Evolutionary conservation across 139 green algal species (phyloP).

Genomic region (Limnomonas spitsbergensis): DNA sequence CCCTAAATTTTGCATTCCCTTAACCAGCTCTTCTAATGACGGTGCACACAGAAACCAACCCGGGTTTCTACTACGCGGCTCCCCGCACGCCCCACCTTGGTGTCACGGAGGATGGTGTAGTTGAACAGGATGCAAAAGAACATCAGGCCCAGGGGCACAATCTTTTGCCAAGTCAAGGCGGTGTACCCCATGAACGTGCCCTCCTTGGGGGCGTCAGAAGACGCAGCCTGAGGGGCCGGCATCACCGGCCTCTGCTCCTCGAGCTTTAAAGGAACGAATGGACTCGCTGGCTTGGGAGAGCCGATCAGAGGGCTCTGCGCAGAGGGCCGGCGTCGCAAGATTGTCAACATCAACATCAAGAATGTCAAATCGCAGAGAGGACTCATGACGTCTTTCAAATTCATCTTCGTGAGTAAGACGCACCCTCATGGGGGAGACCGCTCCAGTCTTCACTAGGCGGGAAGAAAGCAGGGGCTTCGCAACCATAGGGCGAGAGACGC

Average conservation of each 20-base stretch:
- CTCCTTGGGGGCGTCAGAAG: constrained; percentile 9
- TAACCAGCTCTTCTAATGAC: too few relatives aligned
- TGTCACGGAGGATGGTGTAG: constrained; percentile 99
- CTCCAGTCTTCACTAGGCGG: constrained; percentile 6
- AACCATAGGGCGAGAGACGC: neutral
- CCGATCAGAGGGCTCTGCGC: constrained; percentile 5
- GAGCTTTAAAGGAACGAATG: neutral
- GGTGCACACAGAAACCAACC: too few relatives aligned
- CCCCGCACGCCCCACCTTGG: too few relatives aligned
- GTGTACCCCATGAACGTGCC: constrained; percentile 15
- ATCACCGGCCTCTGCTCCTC: neutral
- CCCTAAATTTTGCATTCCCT: too few relatives aligned
- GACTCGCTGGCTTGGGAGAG: neutral
- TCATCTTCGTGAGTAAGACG: too few relatives aligned
- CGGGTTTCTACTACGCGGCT: too few relatives aligned
- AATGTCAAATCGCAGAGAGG: too few relatives aligned
- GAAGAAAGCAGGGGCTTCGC: constrained; percentile 3
- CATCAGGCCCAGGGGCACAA: constrained; percentile 90
- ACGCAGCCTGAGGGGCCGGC: neutral
- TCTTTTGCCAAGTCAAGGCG: constrained; percentile 66
- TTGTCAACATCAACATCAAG: neutral
- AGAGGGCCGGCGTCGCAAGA: neutral
- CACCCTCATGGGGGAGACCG: constrained; percentile 7
- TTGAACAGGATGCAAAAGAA: constrained; percentile 99
- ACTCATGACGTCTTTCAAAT: too few relatives aligned